Evolutionary conservation across 768 basidiomycete species (phyloP).

Genomic region (Tricholoma furcatifolium): DNA sequence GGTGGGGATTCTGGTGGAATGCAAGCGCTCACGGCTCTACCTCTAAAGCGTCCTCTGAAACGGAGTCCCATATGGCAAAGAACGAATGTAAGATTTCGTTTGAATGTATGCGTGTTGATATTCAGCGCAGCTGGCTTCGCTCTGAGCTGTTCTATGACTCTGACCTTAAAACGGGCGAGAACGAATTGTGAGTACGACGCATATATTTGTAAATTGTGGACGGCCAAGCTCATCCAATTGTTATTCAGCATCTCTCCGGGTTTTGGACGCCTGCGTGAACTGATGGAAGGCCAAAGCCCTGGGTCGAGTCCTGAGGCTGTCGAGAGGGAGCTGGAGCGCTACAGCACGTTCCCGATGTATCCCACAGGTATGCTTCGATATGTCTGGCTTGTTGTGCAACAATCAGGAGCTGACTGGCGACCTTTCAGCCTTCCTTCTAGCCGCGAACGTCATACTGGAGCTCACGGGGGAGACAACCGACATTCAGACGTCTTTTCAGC

Average conservation of each 20-base stretch:
- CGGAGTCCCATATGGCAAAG: conserved; percentile 1
- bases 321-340: neutral
- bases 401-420: neutral
- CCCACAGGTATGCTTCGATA: neutral
- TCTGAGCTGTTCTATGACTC: conserved; percentile 6
- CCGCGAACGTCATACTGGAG: conserved; percentile 4
- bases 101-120: conserved; percentile 9
- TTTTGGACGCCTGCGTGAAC: neutral
- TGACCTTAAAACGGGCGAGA: neutral
- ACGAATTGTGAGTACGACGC: neutral
- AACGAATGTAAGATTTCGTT: conserved; percentile 6
- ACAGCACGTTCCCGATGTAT: conserved; percentile 3
- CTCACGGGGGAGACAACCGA: neutral
- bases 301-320: neutral
- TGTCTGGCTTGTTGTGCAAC: too few relatives aligned
- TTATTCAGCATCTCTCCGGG: neutral
- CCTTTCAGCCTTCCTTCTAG: neutral
- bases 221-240: too few relatives aligned
- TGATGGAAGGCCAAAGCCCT: neutral
- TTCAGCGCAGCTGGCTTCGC: conserved; percentile 3
- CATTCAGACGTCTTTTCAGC: neutral
- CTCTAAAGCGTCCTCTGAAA: neutral
- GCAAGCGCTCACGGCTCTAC: neutral
- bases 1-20: neutral
- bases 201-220: neutral